Evolutionary conservation across 495 filamentous ascomycete genomes (phyloP).

Genomic region (Talaromyces liani): DNA sequence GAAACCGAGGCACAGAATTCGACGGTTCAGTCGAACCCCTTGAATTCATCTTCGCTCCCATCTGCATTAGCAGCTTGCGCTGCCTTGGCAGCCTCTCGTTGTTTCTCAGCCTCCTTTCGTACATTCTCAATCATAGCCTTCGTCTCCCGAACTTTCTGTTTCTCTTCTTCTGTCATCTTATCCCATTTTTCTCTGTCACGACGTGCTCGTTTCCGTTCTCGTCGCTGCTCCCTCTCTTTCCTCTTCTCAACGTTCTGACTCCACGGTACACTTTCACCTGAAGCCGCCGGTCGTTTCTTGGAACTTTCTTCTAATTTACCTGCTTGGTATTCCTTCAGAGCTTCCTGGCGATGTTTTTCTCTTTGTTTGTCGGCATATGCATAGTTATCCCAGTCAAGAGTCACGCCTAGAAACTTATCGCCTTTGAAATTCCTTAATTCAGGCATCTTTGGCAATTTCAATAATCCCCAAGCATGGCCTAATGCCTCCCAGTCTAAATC

Average conservation of each 20-base stretch:
- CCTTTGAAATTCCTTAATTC: slow-evolving; percentile 66
- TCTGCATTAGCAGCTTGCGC: slow-evolving; percentile 2
- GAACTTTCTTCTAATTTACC: slow-evolving; percentile 21
- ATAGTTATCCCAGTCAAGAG: slow-evolving; percentile 51
- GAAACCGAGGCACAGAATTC: not conserved
- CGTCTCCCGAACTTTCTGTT: slow-evolving; percentile 59
- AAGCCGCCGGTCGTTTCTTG: slow-evolving; percentile 20
- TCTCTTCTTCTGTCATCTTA: slow-evolving; percentile 69
- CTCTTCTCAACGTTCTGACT: slow-evolving; percentile 69
- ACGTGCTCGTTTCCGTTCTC: slow-evolving; percentile 67
- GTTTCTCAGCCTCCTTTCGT: slow-evolving; percentile 46
- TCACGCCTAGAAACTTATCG: slow-evolving; percentile 54
- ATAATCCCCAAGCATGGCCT: slow-evolving; percentile 72
- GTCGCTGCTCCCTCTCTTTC: slow-evolving; percentile 54
- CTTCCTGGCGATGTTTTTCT: slow-evolving; percentile 61
- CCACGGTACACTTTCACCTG: slow-evolving; percentile 66
- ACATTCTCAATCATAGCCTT: slow-evolving; percentile 67
- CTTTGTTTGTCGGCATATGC: slow-evolving; percentile 71
- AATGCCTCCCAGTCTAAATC: slow-evolving; percentile 81
- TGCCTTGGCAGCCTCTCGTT: slow-evolving; percentile 20
- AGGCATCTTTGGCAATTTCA: slow-evolving; percentile 90
- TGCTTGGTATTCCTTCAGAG: slow-evolving; percentile 31
- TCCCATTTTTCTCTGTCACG: slow-evolving; percentile 60
- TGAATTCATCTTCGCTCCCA: slow-evolving; percentile 29
- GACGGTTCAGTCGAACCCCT: slow-evolving; percentile 34